Conservation (phyloP, 345 rosid species). For the Brassica juncea region DNA sequence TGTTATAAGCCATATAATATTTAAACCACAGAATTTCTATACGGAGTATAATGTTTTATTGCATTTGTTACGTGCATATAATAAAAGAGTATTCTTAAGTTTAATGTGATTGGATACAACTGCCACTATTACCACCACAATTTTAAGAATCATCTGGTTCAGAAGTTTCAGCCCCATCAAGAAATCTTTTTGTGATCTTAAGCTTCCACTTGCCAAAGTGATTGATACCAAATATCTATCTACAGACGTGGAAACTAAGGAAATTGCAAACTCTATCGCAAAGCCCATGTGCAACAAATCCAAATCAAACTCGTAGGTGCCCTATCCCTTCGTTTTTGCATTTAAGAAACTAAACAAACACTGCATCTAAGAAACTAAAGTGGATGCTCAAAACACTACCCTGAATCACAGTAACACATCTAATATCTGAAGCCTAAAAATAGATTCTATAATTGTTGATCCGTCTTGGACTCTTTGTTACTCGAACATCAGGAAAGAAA, state of each 20-base stretch:
- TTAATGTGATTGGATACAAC: constrained; percentile 15
- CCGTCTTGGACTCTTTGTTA: background rate
- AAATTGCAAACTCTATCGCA: constrained; percentile 41
- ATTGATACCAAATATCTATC: background rate
- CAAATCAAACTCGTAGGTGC: constrained; percentile 12
- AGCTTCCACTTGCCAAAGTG: constrained; percentile 57
- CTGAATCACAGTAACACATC: background rate
- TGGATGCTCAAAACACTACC: background rate
- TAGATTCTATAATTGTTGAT: background rate
- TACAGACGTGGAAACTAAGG: background rate
- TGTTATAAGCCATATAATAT: no score
- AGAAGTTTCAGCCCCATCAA: constrained; percentile 50
- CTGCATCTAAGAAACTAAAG: background rate
- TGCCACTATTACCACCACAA: constrained; percentile 38
- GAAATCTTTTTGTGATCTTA: constrained; percentile 64
- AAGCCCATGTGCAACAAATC: constrained; percentile 60
- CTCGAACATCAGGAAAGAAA: background rate
- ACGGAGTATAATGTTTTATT: constrained; percentile 60
- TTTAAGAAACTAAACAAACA: background rate
- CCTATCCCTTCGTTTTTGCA: background rate
- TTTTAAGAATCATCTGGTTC: constrained; percentile 53
- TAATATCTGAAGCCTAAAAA: background rate
- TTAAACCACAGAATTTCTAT: constrained; percentile 42
- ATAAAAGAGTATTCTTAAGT: background rate
- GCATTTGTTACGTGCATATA: constrained; percentile 54